Base-by-base conservation (phyloP, 306 rosid species). In the Fragaria ananassa region DNA sequence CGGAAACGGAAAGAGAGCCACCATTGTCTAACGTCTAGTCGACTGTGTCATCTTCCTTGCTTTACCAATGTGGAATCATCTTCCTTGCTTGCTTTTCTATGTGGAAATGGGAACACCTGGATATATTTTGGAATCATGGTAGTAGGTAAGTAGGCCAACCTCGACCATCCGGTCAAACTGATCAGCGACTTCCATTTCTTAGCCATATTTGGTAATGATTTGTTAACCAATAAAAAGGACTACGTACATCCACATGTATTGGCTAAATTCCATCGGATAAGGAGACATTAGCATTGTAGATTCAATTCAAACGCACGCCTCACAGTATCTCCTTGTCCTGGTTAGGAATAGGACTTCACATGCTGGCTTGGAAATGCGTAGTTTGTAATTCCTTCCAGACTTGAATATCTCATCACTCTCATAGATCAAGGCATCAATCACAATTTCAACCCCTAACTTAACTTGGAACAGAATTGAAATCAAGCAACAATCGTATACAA, bases 1-100 rank as follows among this genome's bases (percentile, higher is more conserved):
- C 60, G 82, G 76, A 76, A 35, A 71, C 78, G 80, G 44, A 46
- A 27, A 10, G 9, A 21, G 34, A 11, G 46, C 6, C 49, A 53
- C 50, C 50, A 35, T 72, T 72, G 37, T 72, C 65, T 10, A 41
- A 41, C 6, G 44, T 44, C 47, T 41, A 41, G 10, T 44, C 45
- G 23, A 53, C 58, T 53, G 57, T 17, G 25, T 19, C 25, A 7
- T 19, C 21, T 50, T 50, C 54, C 54, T 4, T 15, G 1, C 54
- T 49, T 49, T 49, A 47, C 53, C 53, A 0, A 0, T 23, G 7
- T 39, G 7, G 42, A 4, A 4, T 69, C 23, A n/a, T 53, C 25
- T 18, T 53, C 58, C 29, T 27, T 27, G 4, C 60, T 19, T 53
- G 50, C 50, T 46, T 46, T 46, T 2, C 51, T 4, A 8, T 53